Conservation (phyloP, 139 green algal genomes). For the Haematococcus lacustris region DNA sequence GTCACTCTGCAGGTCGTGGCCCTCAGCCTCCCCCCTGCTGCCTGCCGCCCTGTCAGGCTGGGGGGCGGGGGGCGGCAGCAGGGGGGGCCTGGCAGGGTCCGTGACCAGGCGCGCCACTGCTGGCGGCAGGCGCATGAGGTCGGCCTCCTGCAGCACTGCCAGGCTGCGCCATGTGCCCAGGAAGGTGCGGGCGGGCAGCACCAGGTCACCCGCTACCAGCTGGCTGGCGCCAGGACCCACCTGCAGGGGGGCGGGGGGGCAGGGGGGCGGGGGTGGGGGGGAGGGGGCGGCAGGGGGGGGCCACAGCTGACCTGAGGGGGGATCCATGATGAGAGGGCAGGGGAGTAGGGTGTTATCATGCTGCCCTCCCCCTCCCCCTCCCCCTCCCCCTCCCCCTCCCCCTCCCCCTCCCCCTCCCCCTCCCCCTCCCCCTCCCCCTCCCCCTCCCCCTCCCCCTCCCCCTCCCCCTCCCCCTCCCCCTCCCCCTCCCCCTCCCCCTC, state of each 20-base stretch:
- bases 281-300: too few relatives aligned
- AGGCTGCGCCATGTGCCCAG: slow-evolving; percentile 17
- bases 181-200: slow-evolving; percentile 58
- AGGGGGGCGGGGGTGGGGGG: too few relatives aligned
- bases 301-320: too few relatives aligned
- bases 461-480: too few relatives aligned
- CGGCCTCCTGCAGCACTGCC: background rate
- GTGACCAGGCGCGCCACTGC: background rate
- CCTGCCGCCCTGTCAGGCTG: background rate
- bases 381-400: too few relatives aligned
- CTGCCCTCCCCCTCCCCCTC: too few relatives aligned
- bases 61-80: background rate
- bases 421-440: too few relatives aligned
- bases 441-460: too few relatives aligned
- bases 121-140: slow-evolving; percentile 1
- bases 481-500: too few relatives aligned
- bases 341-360: too few relatives aligned
- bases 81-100: background rate
- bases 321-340: too few relatives aligned
- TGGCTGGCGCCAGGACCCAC: slow-evolving; percentile 72
- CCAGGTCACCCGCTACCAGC: slow-evolving; percentile 70
- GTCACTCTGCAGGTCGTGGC: background rate
- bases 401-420: too few relatives aligned
- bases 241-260: slow-evolving; percentile 39
- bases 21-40: background rate